Evolutionary conservation across 2,329 filamentous ascomycete genomes (phyloP).

Genomic region (Bipolaris zeicola): DNA sequence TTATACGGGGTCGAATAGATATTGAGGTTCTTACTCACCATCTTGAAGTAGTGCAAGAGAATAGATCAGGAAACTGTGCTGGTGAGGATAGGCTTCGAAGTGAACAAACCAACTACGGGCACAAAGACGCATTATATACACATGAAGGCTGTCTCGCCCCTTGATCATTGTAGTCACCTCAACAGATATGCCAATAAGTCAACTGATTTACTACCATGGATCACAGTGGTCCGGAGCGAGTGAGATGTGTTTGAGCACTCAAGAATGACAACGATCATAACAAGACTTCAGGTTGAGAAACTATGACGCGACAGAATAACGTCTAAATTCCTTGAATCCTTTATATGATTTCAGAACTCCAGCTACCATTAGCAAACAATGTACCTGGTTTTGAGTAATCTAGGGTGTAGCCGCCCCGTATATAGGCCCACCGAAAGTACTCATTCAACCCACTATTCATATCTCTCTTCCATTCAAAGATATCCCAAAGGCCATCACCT

Average conservation of each 20-base stretch:
- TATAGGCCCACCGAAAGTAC: constrained; percentile 46
- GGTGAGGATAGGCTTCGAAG: background rate
- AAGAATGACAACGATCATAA: background rate
- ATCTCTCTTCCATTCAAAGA: constrained; percentile 51
- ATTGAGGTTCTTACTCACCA: constrained; percentile 1
- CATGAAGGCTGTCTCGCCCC: background rate
- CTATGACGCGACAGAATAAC: background rate
- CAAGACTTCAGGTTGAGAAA: background rate
- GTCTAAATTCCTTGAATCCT: background rate
- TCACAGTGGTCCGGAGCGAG: background rate
- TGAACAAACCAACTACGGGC: no score
- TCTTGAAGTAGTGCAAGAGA: background rate
- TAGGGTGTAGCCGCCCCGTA: constrained; percentile 33
- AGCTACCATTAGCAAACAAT: constrained; percentile 36
- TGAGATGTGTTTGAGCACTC: background rate
- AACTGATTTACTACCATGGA: constrained; percentile 5
- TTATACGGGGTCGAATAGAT: background rate
- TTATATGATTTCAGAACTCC: constrained; percentile 30
- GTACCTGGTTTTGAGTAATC: constrained; percentile 42
- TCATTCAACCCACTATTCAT: constrained; percentile 31
- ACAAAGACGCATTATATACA: background rate
- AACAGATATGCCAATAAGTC: background rate
- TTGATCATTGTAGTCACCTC: background rate
- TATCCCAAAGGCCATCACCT: constrained; percentile 4
- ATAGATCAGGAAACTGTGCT: background rate